Conservation (phyloP, 306 rosid species). For the Casuarina equisetifolia region DNA sequence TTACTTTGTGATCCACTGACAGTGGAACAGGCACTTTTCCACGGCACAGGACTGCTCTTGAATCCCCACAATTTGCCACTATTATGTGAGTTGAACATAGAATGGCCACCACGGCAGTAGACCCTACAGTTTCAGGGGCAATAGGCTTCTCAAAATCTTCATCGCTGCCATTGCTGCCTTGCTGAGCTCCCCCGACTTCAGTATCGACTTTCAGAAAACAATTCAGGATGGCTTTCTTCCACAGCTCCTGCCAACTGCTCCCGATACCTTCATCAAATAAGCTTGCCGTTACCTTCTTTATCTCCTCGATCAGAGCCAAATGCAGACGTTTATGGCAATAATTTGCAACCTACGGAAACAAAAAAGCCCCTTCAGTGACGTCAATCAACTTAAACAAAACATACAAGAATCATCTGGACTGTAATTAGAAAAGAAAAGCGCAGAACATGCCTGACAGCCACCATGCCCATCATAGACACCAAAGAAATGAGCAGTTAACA, state of each 20-base stretch:
- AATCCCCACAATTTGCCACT: constrained; percentile 82
- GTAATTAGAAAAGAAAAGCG: neutral
- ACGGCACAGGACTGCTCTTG: constrained; percentile 74
- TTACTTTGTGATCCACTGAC: constrained; percentile 84
- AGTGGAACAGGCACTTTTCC: constrained; percentile 66
- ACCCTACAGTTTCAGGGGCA: constrained; percentile 78
- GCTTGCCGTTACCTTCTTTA: constrained; percentile 41
- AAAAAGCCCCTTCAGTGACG: constrained; percentile 17
- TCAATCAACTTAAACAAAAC: constrained; percentile 17
- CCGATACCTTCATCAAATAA: constrained; percentile 24
- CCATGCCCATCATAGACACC: constrained; percentile 92
- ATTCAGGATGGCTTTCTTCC: constrained; percentile 61
- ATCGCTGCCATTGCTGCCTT: constrained; percentile 23
- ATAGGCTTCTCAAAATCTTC: constrained; percentile 37
- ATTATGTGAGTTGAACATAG: constrained; percentile 57
- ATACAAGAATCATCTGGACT: constrained; percentile 11
- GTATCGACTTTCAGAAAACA: constrained; percentile 69
- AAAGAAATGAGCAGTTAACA: constrained; percentile 55
- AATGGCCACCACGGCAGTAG: constrained; percentile 79
- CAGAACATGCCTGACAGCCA: constrained; percentile 60
- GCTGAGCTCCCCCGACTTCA: constrained; percentile 54
- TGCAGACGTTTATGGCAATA: constrained; percentile 72
- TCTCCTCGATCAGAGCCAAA: constrained; percentile 60
- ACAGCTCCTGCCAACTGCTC: constrained; percentile 46
- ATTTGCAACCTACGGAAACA: constrained; percentile 63